Conservation (phyloP, 2,329 filamentous ascomycete genomes). For the Diplodia intermedia region DNA sequence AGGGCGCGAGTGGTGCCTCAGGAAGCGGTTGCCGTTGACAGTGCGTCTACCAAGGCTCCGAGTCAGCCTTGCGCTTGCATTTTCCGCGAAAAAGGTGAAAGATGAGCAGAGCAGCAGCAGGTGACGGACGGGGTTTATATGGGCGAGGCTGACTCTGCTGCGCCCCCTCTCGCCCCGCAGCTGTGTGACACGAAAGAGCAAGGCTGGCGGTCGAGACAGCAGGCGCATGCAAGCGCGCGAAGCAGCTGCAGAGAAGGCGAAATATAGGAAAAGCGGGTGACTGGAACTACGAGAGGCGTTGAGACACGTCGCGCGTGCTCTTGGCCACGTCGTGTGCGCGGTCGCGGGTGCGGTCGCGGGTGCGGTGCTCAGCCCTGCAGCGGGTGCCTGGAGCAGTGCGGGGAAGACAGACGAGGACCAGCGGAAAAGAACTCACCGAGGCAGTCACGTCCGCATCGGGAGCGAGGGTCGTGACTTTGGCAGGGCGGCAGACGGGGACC, state of each 20-base stretch:
- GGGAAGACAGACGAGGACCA: background rate
- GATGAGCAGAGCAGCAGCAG: background rate
- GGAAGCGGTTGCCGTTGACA: background rate
- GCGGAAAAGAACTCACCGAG: constrained; percentile 1
- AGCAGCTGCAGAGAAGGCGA: background rate
- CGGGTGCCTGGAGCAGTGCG: constrained; percentile 7
- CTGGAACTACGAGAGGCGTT: background rate
- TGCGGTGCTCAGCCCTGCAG: constrained; percentile 9
- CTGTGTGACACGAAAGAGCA: constrained; percentile 10
- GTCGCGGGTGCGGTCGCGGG: constrained; percentile 14
- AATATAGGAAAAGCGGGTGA: background rate
- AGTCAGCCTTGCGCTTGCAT: constrained; percentile 28
- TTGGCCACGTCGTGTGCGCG: constrained; percentile 1
- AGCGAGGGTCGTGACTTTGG: background rate
- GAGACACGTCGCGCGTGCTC: constrained; percentile 8
- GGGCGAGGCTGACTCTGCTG: constrained; percentile 27
- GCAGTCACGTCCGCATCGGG: background rate
- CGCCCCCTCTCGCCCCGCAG: constrained; percentile 24
- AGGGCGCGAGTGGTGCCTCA: background rate
- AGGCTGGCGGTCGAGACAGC: constrained; percentile 3
- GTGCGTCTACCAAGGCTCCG: constrained; percentile 6
- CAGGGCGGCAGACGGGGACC: constrained; percentile 1
- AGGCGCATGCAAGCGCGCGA: background rate
- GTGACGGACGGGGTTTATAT: constrained; percentile 11
- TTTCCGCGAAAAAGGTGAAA: background rate